Evolutionary conservation across 164 flowering plant genomes (phyloP), one percentile per base, ranked within the genome.

Genomic region (Macadamia integrifolia): DNA sequence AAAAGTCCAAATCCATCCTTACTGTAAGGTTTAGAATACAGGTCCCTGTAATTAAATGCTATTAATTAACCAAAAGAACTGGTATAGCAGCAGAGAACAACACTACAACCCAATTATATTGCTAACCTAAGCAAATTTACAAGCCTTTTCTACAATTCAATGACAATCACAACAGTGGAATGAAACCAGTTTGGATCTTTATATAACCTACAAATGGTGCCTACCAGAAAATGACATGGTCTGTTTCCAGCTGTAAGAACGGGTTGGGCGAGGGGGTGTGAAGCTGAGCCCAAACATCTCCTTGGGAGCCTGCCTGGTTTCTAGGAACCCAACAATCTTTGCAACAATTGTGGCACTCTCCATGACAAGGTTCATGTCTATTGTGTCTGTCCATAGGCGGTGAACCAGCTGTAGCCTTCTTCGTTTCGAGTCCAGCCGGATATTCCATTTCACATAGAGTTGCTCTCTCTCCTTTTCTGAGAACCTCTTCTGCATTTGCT

Each of bases 231-330:
- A 53, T 12, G 57, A 14, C 57, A 14, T 53, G 57, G 2, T 53
- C 57, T 17, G 62, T 66, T 73, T 80, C 96, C 91, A 87, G 35
- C 82, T 76, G 62, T 58, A 76, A 44, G 89, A 87, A 73, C 9
- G 48, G 48, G 73, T 79, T 10, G 74, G 30, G 61, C 44, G 66
- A 18, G 78, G 76, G 4, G 93, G 87, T 3, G 92, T 74, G 76
- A 95, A 91, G 78, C 91, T 87, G 23, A 95, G 93, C 8, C 97
- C 94, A 68, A 92, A 90, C 94, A 89, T 95, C 77, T 84, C 97
- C 80, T 91, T 92, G 31, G 82, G 75, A 48, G 87, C 86, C 52
- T 80, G 68, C n/a, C 87, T 97, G 46, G 85, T 83, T 67, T 86
- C 88, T 0, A 70, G 62, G 61, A 90, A 81, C 59, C 83, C 87